phyloP scores from a whole-genome alignment of 2,329 filamentous ascomycete species.

The Tolypocladium pustulatum region DNA sequence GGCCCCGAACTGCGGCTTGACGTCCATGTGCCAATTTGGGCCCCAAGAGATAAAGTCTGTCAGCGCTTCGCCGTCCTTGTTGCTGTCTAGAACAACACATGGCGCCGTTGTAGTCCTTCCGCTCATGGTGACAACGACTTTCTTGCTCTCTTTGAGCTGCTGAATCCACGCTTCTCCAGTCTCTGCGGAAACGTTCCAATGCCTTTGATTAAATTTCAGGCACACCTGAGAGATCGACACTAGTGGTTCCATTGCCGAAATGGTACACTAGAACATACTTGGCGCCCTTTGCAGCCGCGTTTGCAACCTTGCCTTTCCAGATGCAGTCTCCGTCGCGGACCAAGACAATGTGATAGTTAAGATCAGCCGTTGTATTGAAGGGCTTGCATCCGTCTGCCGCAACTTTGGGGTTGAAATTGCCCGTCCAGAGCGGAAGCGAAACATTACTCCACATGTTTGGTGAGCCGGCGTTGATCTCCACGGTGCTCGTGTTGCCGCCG shows the following conservation, averaged over 20 bases:
- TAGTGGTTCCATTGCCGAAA: conserved; percentile 18
- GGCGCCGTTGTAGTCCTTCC: conserved; percentile 9
- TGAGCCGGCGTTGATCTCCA: too few relatives aligned
- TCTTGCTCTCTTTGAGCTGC: conserved; percentile 23
- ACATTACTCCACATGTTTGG: not conserved
- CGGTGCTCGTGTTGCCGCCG: conserved; percentile 9
- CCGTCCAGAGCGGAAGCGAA: not conserved
- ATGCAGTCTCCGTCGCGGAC: conserved; percentile 48
- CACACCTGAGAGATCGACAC: too few relatives aligned
- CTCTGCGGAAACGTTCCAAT: conserved; percentile 15
- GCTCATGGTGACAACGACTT: conserved; percentile 32
- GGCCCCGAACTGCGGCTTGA: conserved; percentile 28
- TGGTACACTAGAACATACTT: conserved; percentile 54
- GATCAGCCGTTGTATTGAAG: conserved; percentile 42
- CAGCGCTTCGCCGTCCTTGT: conserved; percentile 17
- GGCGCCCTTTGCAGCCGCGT: conserved; percentile 43
- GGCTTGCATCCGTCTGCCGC: conserved; percentile 43
- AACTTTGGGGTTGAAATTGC: conserved; percentile 35
- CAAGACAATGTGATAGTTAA: conserved; percentile 47
- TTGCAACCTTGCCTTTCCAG: conserved; percentile 39
- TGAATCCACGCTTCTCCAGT: too few relatives aligned
- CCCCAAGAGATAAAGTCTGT: conserved; percentile 24
- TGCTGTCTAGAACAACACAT: conserved; percentile 14
- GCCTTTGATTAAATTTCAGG: too few relatives aligned
- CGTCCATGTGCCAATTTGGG: conserved; percentile 26